Conservation (phyloP, 1,284 basidiomycete species). For the Papiliotrema flavescens region DNA sequence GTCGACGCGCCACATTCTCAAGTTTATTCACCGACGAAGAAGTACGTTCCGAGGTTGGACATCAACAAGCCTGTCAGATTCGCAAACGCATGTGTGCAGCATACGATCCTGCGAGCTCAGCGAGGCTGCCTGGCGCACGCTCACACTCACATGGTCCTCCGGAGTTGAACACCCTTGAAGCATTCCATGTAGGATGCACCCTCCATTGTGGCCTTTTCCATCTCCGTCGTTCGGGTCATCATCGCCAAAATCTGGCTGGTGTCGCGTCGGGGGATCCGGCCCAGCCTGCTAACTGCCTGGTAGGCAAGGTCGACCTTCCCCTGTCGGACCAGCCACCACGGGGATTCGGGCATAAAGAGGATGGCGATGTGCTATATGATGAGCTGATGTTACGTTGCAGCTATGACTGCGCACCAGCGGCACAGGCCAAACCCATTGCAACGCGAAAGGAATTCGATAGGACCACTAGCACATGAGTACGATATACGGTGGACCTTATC, state of each 20-base stretch:
- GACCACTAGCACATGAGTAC: too few species aligned
- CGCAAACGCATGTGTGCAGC: too few species aligned
- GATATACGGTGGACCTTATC: too few species aligned
- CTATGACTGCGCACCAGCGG: not conserved
- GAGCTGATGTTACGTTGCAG: not conserved
- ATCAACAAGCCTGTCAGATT: too few species aligned
- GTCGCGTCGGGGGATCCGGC: not conserved
- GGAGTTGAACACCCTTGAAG: constrained; percentile 10
- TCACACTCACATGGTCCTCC: too few species aligned
- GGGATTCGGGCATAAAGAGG: not conserved
- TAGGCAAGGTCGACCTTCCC: constrained; percentile 13
- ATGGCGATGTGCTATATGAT: too few species aligned
- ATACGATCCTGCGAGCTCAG: too few species aligned
- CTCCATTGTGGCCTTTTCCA: not conserved
- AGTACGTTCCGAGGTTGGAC: too few species aligned
- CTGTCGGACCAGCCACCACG: not conserved
- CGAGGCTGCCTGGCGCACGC: too few species aligned
- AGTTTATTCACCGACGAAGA: too few species aligned
- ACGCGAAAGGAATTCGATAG: constrained; percentile 41
- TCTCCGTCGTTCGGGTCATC: constrained; percentile 32
- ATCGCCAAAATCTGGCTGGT: not conserved
- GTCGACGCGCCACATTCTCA: too few species aligned
- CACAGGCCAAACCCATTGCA: constrained; percentile 1
- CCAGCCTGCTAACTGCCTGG: constrained; percentile 12
- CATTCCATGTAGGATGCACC: constrained; percentile 22